Conservation (phyloP, 139 green algal genomes). For the Parachlorella kessleri region DNA sequence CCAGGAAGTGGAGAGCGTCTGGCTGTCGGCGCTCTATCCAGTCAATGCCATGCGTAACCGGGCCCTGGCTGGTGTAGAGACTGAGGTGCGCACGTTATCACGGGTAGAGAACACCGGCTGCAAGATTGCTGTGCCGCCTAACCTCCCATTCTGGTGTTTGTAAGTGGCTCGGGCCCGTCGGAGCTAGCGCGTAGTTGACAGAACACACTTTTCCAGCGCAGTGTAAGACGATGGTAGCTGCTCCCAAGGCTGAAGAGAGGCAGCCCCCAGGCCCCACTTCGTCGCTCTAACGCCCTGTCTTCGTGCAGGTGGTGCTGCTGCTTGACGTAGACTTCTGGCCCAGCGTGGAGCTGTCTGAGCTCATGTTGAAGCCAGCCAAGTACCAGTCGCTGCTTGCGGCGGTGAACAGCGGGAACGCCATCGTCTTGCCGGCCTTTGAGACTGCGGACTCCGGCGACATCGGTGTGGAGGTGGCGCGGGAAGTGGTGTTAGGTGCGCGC, state of each 20-base stretch:
- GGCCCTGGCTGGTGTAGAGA: slow-evolving; percentile 39
- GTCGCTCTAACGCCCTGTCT: too few relatives aligned
- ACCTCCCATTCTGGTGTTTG: too few relatives aligned
- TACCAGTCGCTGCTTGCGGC: slow-evolving; percentile 31
- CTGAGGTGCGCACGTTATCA: too few relatives aligned
- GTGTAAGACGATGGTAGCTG: too few relatives aligned
- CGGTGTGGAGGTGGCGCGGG: slow-evolving; percentile 46
- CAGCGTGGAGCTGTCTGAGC: slow-evolving; percentile 37
- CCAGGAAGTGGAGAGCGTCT: slow-evolving; percentile 45
- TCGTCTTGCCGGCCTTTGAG: slow-evolving; percentile 51
- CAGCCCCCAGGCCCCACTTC: too few relatives aligned
- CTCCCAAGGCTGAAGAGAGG: too few relatives aligned
- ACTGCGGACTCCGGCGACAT: slow-evolving; percentile 41
- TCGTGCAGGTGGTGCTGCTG: slow-evolving; percentile 34
- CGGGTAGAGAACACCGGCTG: too few relatives aligned
- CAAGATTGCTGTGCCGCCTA: too few relatives aligned
- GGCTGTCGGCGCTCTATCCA: slow-evolving; percentile 48
- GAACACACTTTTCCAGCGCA: too few relatives aligned
- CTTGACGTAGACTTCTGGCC: slow-evolving; percentile 55
- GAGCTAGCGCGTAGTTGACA: too few relatives aligned
- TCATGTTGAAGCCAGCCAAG: slow-evolving; percentile 39
- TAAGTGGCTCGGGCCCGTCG: too few relatives aligned
- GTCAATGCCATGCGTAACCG: slow-evolving; percentile 54
- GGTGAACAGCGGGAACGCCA: slow-evolving; percentile 16
- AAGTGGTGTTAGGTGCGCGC: slow-evolving; percentile 33